Evolutionary conservation across 2,329 filamentous ascomycete species (phyloP), one percentile per base, ranked within the genome.

Genomic region (Aspergillaceae sp.): DNA sequence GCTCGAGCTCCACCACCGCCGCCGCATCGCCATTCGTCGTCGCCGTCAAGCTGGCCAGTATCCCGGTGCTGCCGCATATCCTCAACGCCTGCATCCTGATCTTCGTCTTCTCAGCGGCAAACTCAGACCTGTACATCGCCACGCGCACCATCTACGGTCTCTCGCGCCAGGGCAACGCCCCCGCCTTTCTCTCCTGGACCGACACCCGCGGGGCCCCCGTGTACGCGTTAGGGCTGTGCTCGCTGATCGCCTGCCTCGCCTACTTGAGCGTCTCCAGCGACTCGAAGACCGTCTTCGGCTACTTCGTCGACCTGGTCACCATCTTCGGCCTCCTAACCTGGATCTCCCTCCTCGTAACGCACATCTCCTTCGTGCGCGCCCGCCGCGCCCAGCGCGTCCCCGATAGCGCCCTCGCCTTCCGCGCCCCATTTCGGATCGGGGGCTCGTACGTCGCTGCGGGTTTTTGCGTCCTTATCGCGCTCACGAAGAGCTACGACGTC

Each of bases 401-500:
- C 7, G 63, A 82, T 59, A 67, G 69, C 8, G 65, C 69, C 38
- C 69, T 86, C 49, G 77, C 80, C 1, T 89, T 83, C 62, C 74
- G 74, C 10, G 83, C 86, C 0, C 87, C 87, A 0, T 74, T 90
- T 10, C 86, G 87, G n/a, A 68, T 80, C 34, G 77, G 64, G 50
- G 87, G 87, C 7, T 87, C 83, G 0, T 80, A 80, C 60, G 70
- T 72, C 48, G 84, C 84, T 0, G 74, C 92, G 2, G 70, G 74
- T 59, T 82, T 88, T 68, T 88, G 84, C 68, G 74, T 76, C 58
- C 61, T 92, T 32, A 85, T 92, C 50, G 78, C 84, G 1, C 61
- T 94, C 43, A 91, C 87, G 60, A 94, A 92, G 77, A 90, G 88
- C 74, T 92, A 81, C 67, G 74, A 78, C 46, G 82, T 84, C 48